These are phyloP conservation scores for Flaveria linearis DNA, from an alignment of 129 eudicot species.

Conservation along the genomic window DNA sequence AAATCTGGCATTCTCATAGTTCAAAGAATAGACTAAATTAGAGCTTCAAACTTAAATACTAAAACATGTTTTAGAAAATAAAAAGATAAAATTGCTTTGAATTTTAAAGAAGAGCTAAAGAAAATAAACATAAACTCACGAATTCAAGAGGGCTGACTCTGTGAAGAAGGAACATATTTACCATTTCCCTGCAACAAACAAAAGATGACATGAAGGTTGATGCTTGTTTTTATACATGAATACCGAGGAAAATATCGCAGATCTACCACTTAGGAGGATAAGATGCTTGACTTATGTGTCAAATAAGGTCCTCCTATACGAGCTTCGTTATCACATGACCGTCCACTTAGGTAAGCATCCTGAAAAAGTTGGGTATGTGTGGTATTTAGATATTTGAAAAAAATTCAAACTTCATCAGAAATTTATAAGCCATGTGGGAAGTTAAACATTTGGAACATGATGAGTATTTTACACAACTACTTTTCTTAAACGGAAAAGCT, in stretches of 20 bases:
- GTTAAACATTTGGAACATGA: neutral
- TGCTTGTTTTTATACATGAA: neutral
- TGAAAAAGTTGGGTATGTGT: constrained; percentile 14
- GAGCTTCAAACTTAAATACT: neutral
- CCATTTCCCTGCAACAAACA: constrained; percentile 36
- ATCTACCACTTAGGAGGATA: constrained; percentile 39
- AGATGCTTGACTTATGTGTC: constrained; percentile 30
- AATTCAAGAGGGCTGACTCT: constrained; percentile 59
- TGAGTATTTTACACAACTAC: neutral
- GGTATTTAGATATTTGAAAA: neutral
- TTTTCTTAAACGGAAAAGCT: constrained; percentile 25
- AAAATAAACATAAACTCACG: constrained; percentile 39
- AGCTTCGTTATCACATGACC: constrained; percentile 32
- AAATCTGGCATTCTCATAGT: neutral
- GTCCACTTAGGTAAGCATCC: constrained; percentile 60
- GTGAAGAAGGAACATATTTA: constrained; percentile 62
- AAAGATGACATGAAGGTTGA: neutral
- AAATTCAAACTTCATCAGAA: neutral
- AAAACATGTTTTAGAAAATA: neutral
- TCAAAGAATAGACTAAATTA: neutral
- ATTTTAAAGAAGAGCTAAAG: neutral
- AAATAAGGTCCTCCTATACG: constrained; percentile 47
- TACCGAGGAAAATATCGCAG: neutral
- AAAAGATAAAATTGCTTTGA: neutral
- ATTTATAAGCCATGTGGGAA: neutral